A percentile compares a stretch with the other conserved stretches of the same genome.
These are phyloP conservation scores for Russula brevipes DNA, from an alignment of 768 basidiomycete species.

Conservation along the genomic window DNA sequence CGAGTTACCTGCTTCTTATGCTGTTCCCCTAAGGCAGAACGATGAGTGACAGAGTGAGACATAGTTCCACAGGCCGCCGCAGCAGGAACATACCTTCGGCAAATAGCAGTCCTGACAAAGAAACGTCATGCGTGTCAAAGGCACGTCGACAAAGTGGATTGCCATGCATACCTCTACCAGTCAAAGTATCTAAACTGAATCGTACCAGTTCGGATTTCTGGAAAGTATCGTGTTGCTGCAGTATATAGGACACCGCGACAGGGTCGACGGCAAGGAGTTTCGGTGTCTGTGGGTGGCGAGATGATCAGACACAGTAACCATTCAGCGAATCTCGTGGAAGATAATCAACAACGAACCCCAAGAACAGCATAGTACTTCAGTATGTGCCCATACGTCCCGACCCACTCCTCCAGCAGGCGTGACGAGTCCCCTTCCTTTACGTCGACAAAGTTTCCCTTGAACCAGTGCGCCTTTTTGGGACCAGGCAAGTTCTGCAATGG, in stretches of 20 bases:
- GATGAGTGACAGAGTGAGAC: not conserved
- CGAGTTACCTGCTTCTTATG: conserved; percentile 14
- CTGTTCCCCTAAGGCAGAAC: conserved; percentile 1
- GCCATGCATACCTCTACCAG: conserved; percentile 19
- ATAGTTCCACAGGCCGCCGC: too few relatives aligned
- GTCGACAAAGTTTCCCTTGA: conserved; percentile 8
- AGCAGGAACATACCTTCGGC: conserved; percentile 15
- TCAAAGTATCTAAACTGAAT: conserved; percentile 12
- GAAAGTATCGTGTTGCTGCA: conserved; percentile 31
- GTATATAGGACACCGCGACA: conserved; percentile 33
- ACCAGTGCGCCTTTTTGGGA: conserved; percentile 6
- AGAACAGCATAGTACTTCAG: not conserved
- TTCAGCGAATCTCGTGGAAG: too few relatives aligned
- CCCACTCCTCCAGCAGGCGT: conserved; percentile 21
- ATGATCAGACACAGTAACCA: not conserved
- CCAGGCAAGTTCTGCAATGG: conserved; percentile 9
- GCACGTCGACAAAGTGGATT: not conserved
- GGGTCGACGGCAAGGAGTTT: conserved; percentile 36
- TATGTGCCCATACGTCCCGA: conserved; percentile 19
- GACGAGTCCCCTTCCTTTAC: conserved; percentile 6
- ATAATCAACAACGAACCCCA: conserved; percentile 8
- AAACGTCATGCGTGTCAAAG: not conserved
- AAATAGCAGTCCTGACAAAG: conserved; percentile 8
- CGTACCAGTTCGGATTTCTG: conserved; percentile 32
- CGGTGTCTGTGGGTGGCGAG: not conserved